A percentile compares a stretch with the other conserved stretches of the same genome.
Evolutionary conservation across 1,284 basidiomycete species (phyloP).

Genomic region (Ceratobasidium sp.): DNA sequence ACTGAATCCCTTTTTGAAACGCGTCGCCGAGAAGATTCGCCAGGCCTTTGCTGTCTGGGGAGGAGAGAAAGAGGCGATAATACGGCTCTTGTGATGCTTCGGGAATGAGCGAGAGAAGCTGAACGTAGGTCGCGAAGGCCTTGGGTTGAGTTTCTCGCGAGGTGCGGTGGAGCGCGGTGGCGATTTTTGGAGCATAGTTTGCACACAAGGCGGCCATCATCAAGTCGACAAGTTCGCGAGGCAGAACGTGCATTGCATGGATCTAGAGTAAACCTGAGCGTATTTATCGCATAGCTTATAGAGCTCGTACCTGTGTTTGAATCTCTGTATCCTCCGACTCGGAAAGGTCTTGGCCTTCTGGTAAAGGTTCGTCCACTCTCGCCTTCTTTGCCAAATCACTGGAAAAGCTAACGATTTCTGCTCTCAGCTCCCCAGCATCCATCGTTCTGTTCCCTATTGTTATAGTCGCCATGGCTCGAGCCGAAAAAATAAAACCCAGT

Average conservation of each 20-base stretch:
- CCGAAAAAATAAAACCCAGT: background rate
- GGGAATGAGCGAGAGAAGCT: conserved; percentile 13
- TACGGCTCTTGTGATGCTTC: conserved; percentile 7
- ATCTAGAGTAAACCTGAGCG: background rate
- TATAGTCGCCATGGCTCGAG: background rate
- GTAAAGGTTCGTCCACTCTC: conserved; percentile 3
- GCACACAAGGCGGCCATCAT: conserved; percentile 18
- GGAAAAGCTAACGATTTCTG: background rate
- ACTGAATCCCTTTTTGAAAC: conserved; percentile 3
- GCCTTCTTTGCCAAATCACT: background rate
- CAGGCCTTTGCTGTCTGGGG: background rate
- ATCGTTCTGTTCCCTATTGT: background rate
- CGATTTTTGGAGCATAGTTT: conserved; percentile 4
- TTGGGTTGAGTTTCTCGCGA: conserved; percentile 24
- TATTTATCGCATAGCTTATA: background rate
- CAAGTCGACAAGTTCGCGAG: background rate
- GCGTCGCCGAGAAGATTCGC: conserved; percentile 18
- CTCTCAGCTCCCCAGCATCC: conserved; percentile 5
- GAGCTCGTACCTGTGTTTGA: conserved; percentile 17
- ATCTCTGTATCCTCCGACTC: conserved; percentile 20
- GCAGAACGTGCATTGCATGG: conserved; percentile 8
- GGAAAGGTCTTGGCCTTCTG: background rate
- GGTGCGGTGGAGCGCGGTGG: background rate
- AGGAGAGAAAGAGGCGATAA: conserved; percentile 16
- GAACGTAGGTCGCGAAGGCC: conserved; percentile 23